A percentile compares a stretch with the other conserved stretches of the same genome.
phyloP scores from a whole-genome alignment of 192 early-diverging fungal species.

The Umbelopsis vinacea region DNA sequence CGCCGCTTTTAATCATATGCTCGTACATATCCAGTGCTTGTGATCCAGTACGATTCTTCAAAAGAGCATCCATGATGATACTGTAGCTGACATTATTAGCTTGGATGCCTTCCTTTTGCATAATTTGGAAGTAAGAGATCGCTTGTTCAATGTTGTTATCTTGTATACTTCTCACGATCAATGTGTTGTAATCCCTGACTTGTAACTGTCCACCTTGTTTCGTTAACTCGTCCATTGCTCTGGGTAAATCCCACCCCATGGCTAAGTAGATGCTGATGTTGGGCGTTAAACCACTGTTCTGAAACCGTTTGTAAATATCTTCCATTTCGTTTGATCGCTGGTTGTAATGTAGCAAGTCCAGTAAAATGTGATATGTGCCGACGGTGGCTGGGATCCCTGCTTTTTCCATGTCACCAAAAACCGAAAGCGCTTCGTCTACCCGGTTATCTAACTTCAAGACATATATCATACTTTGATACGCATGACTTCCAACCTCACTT shows the following conservation, averaged over 20 bases:
- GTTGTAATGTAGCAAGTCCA: slow-evolving; percentile 9
- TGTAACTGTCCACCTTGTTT: neutral
- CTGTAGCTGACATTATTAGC: slow-evolving; percentile 42
- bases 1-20: slow-evolving; percentile 37
- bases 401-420: slow-evolving; percentile 33
- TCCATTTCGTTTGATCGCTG: neutral
- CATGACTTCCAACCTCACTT: neutral
- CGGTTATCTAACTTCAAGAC: slow-evolving; percentile 4
- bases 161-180: slow-evolving; percentile 25
- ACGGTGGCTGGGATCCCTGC: slow-evolving; percentile 4
- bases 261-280: slow-evolving; percentile 21
- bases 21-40: slow-evolving; percentile 32
- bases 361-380: slow-evolving; percentile 1
- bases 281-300: neutral
- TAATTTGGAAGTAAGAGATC: slow-evolving; percentile 27
- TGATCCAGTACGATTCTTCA: slow-evolving; percentile 31
- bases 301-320: slow-evolving; percentile 11
- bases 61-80: slow-evolving; percentile 39
- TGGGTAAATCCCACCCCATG: slow-evolving; percentile 20
- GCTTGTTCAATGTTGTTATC: slow-evolving; percentile 38
- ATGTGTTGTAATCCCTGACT: slow-evolving; percentile 40
- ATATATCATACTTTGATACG: slow-evolving; percentile 38
- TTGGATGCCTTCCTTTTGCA: slow-evolving; percentile 24
- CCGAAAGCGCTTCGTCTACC: neutral
- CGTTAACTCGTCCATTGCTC: slow-evolving; percentile 23